Evolutionary conservation across 208 protist genomes (phyloP).

Genomic region (Wallacemonas sp.): DNA sequence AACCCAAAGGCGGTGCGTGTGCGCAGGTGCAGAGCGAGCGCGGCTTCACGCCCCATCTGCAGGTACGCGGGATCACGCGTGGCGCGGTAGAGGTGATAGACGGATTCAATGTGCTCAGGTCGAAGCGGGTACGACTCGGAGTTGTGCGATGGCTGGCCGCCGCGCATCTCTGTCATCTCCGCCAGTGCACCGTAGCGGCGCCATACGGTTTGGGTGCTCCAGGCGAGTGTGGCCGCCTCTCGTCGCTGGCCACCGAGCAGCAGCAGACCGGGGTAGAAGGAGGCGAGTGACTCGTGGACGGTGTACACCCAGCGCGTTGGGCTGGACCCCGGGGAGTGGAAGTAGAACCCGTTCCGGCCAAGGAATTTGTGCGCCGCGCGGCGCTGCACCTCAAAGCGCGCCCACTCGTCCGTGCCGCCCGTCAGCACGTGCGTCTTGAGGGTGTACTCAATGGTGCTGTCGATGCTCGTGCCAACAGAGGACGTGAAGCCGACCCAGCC

Average conservation of each 20-base stretch:
- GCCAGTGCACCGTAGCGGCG: conserved; percentile 68
- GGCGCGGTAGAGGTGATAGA: conserved; percentile 78
- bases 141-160: background rate
- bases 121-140: conserved; percentile 64
- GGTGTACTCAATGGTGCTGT: conserved; percentile 90
- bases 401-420: conserved; percentile 47
- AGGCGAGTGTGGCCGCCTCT: conserved; percentile 43
- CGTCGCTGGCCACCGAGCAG: conserved; percentile 56
- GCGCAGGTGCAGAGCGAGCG: conserved; percentile 51
- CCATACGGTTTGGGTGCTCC: conserved; percentile 67
- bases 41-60: conserved; percentile 64
- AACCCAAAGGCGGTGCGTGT: conserved; percentile 59
- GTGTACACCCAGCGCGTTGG: background rate
- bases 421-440: conserved; percentile 77
- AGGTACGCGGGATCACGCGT: conserved; percentile 66
- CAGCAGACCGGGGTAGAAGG: conserved; percentile 82
- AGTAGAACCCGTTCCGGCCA: conserved; percentile 45
- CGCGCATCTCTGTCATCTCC: conserved; percentile 46
- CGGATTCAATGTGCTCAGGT: conserved; percentile 86
- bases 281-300: conserved; percentile 58
- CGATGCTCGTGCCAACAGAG: conserved; percentile 67
- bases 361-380: conserved; percentile 26
- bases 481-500: conserved; percentile 22
- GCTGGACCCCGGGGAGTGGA: conserved; percentile 23
- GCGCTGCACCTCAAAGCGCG: conserved; percentile 41